Base-by-base conservation (phyloP, 2,329 filamentous ascomycete species). In the Shiraia bambusicola region DNA sequence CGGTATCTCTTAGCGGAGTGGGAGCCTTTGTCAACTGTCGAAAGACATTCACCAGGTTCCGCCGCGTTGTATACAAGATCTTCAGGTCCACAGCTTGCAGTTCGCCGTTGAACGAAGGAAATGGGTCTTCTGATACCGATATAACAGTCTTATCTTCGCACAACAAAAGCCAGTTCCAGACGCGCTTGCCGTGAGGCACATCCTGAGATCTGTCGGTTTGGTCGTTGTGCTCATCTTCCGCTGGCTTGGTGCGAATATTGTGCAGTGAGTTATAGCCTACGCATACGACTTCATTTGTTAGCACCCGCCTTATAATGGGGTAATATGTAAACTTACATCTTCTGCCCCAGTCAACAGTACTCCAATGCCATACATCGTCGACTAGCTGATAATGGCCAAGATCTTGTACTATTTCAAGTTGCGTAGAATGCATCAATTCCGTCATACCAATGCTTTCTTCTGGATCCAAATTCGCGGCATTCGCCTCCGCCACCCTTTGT, bases 321-420 rank as follows among this genome's bases (percentile, higher is more conserved):
- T 29, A 14, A 6, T 1, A 17, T 9, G 6, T 12, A 37, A 28
- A 62, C 73, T 56, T 69, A 82, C 84, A 87, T 61, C 74, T 76
- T 12, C 75, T 69, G 0, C 84, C 86, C 63, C 84, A 79, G 55
- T 90, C 86, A 11, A 87, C 78, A 1, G 84, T 85, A 11, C 82
- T 84, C 64, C 86, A 90, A 61, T 88, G 86, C 74, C 85, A 85
- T n/a, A 87, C 83, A 40, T 84, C 78, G 48, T 86, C 77, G 5
- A 85, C 79, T 29, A 88, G 75, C 22, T 80, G 71, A 35, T 80
- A 78, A 42, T 81, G 76, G 2, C 77, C 77, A 4, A 77, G 48
- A 28, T 65, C 61, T 14, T 61, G 49, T 3, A 66, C 55, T 52
- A 66, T 55, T 28, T 67, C 64, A 6, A 67, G 45, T 42, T 67